Conservation (phyloP, 2,329 filamentous ascomycete genomes). For the Fusarium sambucinum region DNA sequence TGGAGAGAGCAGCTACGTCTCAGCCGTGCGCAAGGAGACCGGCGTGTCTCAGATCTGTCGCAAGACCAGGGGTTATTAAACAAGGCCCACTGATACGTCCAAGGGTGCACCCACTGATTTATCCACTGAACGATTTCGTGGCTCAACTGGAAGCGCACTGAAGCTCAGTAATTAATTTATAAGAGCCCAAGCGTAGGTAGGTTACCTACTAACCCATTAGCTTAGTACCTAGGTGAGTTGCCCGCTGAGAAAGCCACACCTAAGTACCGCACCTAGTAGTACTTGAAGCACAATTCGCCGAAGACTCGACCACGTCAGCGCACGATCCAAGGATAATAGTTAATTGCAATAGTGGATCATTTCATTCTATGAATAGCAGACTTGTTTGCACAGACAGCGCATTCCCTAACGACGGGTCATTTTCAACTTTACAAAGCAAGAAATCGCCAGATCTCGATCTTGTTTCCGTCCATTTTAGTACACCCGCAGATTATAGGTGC, state of each 20-base stretch:
- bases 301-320: slow-evolving; percentile 44
- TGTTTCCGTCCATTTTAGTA: slow-evolving; percentile 19
- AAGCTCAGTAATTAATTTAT: slow-evolving; percentile 16
- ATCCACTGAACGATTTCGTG: slow-evolving; percentile 18
- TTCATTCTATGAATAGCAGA: slow-evolving; percentile 31
- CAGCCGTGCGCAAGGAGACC: slow-evolving; percentile 35
- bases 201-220: too few species aligned
- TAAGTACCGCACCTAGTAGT: not conserved
- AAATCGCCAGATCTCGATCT: slow-evolving; percentile 24
- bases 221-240: not conserved
- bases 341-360: slow-evolving; percentile 19
- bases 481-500: not conserved
- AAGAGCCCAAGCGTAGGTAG: not conserved
- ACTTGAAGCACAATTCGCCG: slow-evolving; percentile 18
- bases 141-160: slow-evolving; percentile 39
- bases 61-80: slow-evolving; percentile 48
- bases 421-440: slow-evolving; percentile 17
- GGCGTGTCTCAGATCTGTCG: slow-evolving; percentile 60
- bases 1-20: slow-evolving; percentile 24
- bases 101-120: slow-evolving; percentile 14
- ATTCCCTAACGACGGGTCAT: slow-evolving; percentile 19
- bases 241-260: slow-evolving; percentile 16
- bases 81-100: slow-evolving; percentile 20
- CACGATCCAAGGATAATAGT: slow-evolving; percentile 3
- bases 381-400: slow-evolving; percentile 12